phyloP scores from a whole-genome alignment of 129 eudicot species.

The Chrysanthemum makinoi region DNA sequence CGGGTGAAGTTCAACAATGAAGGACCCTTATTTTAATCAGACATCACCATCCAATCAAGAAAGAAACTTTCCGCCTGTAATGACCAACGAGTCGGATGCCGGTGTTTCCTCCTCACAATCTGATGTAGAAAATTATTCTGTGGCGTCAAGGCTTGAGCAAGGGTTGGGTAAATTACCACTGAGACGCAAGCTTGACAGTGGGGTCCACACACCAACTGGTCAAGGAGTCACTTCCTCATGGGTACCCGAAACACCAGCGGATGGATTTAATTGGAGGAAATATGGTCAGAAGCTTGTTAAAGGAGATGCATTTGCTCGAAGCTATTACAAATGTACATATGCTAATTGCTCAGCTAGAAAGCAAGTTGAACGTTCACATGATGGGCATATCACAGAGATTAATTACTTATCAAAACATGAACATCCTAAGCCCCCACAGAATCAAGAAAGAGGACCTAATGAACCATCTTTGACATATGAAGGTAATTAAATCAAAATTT shows the following conservation, averaged over 20 bases:
- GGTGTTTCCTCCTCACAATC: constrained; percentile 8
- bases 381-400: constrained; percentile 61
- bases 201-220: constrained; percentile 37
- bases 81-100: constrained; percentile 3
- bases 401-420: constrained; percentile 57
- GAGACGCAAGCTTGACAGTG: constrained; percentile 48
- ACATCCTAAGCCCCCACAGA: constrained; percentile 49
- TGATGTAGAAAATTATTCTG: constrained; percentile 19
- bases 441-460: constrained; percentile 28
- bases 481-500: constrained; percentile 32
- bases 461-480: constrained; percentile 24
- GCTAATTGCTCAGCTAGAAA: constrained; percentile 60
- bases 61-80: neutral
- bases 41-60: constrained; percentile 31
- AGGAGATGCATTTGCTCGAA: constrained; percentile 59
- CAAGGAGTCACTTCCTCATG: constrained; percentile 33
- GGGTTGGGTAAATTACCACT: constrained; percentile 48
- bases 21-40: constrained; percentile 11
- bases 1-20: neutral
- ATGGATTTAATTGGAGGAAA: constrained; percentile 79
- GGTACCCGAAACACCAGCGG: constrained; percentile 59
- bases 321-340: constrained; percentile 71
- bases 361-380: constrained; percentile 75
- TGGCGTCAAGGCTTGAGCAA: constrained; percentile 39
- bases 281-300: constrained; percentile 76